Conservation (phyloP, 176 grass and related monocot genomes). For the Avena insularis region DNA sequence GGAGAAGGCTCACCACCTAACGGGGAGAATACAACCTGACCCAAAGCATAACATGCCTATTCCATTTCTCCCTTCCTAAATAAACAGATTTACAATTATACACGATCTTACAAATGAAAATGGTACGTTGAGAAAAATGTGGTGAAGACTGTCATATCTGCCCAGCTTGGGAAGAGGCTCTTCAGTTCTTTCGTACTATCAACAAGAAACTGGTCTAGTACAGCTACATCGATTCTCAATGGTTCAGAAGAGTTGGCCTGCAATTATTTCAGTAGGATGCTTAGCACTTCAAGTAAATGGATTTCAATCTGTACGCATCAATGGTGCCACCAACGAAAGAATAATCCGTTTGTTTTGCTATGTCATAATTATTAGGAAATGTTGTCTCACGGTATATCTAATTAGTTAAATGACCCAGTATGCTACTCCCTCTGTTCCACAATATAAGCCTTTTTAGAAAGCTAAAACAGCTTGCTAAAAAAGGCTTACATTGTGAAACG, state of each 20-base stretch:
- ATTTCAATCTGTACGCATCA: neutral
- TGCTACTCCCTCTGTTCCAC: no score
- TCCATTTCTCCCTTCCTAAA: conserved; percentile 9
- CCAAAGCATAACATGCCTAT: conserved; percentile 9
- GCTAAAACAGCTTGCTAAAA: no score
- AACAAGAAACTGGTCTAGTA: conserved; percentile 87
- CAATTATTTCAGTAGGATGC: conserved; percentile 35
- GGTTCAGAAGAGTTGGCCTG: conserved; percentile 77
- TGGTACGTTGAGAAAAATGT: conserved; percentile 87
- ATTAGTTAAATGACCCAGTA: no score
- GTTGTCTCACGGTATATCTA: neutral
- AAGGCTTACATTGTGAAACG: no score
- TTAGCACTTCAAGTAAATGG: neutral
- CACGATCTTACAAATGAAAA: conserved; percentile 60
- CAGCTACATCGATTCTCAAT: conserved; percentile 82
- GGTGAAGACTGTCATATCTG: conserved; percentile 80
- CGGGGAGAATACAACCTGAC: neutral
- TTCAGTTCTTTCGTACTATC: conserved; percentile 66
- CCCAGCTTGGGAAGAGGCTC: conserved; percentile 85
- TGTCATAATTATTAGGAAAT: neutral
- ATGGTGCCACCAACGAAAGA: neutral
- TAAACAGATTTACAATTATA: conserved; percentile 45
- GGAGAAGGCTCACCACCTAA: neutral
- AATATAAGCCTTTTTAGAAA: no score
- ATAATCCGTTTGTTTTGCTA: neutral